Evolutionary conservation across 1,139 yeast genomes (phyloP), one percentile per base, ranked within the genome.

Genomic region (Yamadazyma oceani): DNA sequence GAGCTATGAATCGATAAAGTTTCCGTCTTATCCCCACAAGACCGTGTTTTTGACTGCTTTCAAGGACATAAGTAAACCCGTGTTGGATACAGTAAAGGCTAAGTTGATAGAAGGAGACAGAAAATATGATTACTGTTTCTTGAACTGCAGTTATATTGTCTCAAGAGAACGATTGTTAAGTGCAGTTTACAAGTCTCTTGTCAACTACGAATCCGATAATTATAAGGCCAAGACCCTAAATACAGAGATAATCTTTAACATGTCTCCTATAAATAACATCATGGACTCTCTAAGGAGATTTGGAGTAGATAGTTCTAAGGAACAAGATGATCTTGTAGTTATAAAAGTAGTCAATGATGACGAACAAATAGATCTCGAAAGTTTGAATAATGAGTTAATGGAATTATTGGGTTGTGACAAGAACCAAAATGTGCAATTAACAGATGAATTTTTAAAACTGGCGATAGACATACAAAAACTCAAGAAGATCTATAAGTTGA

Each of bases 231-330:
- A 66, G 33, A 62, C 73, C 1, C 52, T 71, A 38, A 62, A 69
- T 44, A 64, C 76, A 0, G 76, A 71, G 44, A 64, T 70, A 26
- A 61, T 71, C 17, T 60, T 64, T 45, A 66, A 60, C 43, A 56
- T 71, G 41, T 66, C 72, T 3, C 75, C 76, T 2, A 57, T 65
- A 12, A 71, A 69, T 53, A 70, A 68, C 42, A 66, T 71, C 32
- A 58, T 61, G 57, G 75, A 71, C 40, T 73, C 76, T 1, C 55
- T 71, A 43, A 63, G 58, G 38, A 48, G 65, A 39, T 71, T 71
- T 50, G 76, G 76, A 1, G 60, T 71, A 13, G 70, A 64, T 48
- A 57, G 56, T 12, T 31, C 43, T 50, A 9, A 58, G 17, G 42
- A 32, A 6, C 17, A 13, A 4, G 45, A 36, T 31, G 28, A 57